phyloP scores from a whole-genome alignment of 2,329 filamentous ascomycete genomes.

The Fusarium mexicanum region DNA sequence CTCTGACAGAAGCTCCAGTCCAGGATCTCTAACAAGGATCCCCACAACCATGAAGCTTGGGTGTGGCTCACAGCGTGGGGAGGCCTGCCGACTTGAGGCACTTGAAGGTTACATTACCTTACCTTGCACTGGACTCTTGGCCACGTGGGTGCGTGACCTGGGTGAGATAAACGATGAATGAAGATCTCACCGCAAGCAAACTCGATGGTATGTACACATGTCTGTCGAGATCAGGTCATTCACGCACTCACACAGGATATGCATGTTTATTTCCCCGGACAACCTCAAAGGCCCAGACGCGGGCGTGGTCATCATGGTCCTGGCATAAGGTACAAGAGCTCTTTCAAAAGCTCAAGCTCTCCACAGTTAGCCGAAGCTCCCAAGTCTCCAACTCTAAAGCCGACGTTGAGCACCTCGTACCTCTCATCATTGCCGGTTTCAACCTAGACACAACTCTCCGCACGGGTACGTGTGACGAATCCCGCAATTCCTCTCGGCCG shows the following conservation, averaged over 20 bases:
- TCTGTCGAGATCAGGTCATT: not conserved
- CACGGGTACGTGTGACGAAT: conserved; percentile 3
- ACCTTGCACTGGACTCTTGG: conserved; percentile 21
- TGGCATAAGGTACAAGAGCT: not conserved
- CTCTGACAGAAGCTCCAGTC: conserved; percentile 12
- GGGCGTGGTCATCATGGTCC: not conserved
- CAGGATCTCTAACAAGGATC: conserved; percentile 12
- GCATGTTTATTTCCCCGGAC: not conserved
- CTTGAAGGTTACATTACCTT: not conserved
- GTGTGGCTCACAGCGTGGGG: conserved; percentile 32
- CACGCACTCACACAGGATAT: not conserved
- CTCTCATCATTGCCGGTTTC: conserved; percentile 3
- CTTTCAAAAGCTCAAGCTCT: conserved; percentile 24
- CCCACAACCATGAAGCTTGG: conserved; percentile 8
- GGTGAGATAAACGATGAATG: not conserved
- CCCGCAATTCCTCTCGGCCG: conserved; percentile 36
- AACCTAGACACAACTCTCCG: not conserved
- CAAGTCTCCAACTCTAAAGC: not conserved
- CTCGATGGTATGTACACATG: not conserved
- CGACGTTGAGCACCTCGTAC: not conserved
- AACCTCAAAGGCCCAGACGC: not conserved
- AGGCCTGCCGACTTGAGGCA: conserved; percentile 9
- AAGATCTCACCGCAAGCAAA: not conserved
- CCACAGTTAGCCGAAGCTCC: conserved; percentile 31
- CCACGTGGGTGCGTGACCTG: conserved; percentile 24